phyloP scores from a whole-genome alignment of 192 early-diverging fungal species.

The Oehlia diaphana region DNA sequence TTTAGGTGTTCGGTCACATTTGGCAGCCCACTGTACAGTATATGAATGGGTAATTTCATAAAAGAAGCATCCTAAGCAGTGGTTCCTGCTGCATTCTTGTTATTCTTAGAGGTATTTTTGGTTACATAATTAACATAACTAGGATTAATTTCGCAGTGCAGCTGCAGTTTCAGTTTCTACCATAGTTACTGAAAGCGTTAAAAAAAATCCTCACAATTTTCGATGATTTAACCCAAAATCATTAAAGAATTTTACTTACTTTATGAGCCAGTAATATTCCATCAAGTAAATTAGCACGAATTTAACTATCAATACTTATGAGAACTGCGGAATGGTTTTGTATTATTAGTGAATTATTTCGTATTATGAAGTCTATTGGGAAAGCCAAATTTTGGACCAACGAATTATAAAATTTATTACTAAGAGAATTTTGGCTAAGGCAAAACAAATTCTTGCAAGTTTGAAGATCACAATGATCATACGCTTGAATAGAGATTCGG shows the following conservation, averaged over 20 bases:
- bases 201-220: neutral
- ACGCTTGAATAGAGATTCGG: neutral
- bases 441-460: neutral
- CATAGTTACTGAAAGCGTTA: neutral
- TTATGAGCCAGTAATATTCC: too few relatives aligned
- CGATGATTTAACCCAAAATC: neutral
- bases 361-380: neutral
- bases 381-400: neutral
- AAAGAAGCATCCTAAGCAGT: too few relatives aligned
- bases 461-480: neutral
- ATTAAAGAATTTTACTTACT: rapidly evolving
- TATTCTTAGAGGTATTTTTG: neutral
- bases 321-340: too few relatives aligned
- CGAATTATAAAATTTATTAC: neutral
- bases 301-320: too few relatives aligned
- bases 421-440: neutral
- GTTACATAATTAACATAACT: too few relatives aligned
- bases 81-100: too few relatives aligned
- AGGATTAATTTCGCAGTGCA: neutral
- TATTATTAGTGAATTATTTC: neutral
- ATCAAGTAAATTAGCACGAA: too few relatives aligned
- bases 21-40: too few relatives aligned
- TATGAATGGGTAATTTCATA: too few relatives aligned
- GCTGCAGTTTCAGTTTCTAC: neutral
- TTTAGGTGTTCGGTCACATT: neutral